phyloP scores from a whole-genome alignment of 2,329 filamentous ascomycete species.

The Aspergillaceae sp. region DNA sequence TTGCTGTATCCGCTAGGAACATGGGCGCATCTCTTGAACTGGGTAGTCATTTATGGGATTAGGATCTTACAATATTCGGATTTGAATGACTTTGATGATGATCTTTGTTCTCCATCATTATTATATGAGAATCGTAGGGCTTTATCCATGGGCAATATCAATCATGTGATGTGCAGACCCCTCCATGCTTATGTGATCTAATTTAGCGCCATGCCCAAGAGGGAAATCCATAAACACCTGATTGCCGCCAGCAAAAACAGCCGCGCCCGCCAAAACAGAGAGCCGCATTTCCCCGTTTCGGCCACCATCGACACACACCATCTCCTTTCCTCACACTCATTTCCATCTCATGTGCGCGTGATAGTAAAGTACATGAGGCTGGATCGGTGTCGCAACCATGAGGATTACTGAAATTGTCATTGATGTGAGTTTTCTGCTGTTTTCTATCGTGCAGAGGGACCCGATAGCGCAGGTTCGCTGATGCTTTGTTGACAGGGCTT shows the following conservation, averaged over 20 bases:
- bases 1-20: constrained; percentile 15
- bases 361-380: constrained; percentile 12
- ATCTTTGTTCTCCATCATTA: constrained; percentile 8
- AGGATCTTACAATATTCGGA: constrained; percentile 15
- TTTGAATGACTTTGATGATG: constrained; percentile 17
- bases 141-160: not conserved
- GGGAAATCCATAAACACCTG: constrained; percentile 29
- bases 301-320: constrained; percentile 2
- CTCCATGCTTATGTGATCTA: constrained; percentile 12
- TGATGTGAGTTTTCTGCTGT: constrained; percentile 26
- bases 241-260: constrained; percentile 20
- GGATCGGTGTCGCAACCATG: constrained; percentile 31
- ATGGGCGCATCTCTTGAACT: constrained; percentile 17
- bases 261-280: constrained; percentile 15
- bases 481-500: constrained; percentile 29
- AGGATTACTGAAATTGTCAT: constrained; percentile 43
- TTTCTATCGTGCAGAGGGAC: not conserved
- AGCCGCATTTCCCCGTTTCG: constrained; percentile 10
- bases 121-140: not conserved
- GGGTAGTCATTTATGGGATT: constrained; percentile 14
- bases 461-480: constrained; percentile 4
- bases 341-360: constrained; percentile 20
- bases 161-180: constrained; percentile 4
- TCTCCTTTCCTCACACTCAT: constrained; percentile 1
- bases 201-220: constrained; percentile 18